Conservation (phyloP, 1,139 yeast species). For the Kurtzmaniella quercitrusa region DNA sequence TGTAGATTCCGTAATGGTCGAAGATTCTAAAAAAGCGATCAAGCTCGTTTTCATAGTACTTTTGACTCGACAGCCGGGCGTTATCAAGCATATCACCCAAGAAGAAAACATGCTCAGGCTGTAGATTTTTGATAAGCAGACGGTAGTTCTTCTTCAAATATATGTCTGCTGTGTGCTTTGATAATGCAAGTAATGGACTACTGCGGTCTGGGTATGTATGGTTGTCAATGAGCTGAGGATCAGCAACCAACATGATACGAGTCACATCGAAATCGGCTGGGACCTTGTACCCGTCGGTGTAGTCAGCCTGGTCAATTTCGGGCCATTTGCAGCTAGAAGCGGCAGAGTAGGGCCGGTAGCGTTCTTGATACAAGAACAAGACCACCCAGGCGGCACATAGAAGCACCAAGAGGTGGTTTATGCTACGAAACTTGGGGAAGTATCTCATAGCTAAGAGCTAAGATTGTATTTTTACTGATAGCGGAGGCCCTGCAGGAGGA, state of each 20-base stretch:
- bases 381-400: slow-evolving; percentile 26
- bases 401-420: slow-evolving; percentile 21
- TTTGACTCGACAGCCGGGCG: slow-evolving; percentile 41
- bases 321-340: slow-evolving; percentile 37
- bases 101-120: slow-evolving; percentile 45
- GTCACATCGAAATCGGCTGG: slow-evolving; percentile 8
- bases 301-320: neutral
- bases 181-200: slow-evolving; percentile 28
- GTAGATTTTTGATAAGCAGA: slow-evolving; percentile 28
- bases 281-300: neutral
- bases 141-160: slow-evolving; percentile 46
- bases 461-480: neutral
- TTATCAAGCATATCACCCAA: slow-evolving; percentile 54
- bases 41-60: slow-evolving; percentile 34
- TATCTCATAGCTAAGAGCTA: slow-evolving; percentile 1
- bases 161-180: slow-evolving; percentile 47
- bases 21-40: slow-evolving; percentile 40
- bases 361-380: slow-evolving; percentile 31
- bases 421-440: slow-evolving; percentile 21
- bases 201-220: slow-evolving; percentile 49
- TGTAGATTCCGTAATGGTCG: slow-evolving; percentile 16
- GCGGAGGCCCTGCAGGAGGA: neutral
- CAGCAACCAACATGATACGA: slow-evolving; percentile 38
- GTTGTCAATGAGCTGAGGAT: slow-evolving; percentile 44
- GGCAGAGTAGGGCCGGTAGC: slow-evolving; percentile 22